phyloP scores from a whole-genome alignment of 2,329 filamentous ascomycete species.

The Trichoderma sp. region DNA sequence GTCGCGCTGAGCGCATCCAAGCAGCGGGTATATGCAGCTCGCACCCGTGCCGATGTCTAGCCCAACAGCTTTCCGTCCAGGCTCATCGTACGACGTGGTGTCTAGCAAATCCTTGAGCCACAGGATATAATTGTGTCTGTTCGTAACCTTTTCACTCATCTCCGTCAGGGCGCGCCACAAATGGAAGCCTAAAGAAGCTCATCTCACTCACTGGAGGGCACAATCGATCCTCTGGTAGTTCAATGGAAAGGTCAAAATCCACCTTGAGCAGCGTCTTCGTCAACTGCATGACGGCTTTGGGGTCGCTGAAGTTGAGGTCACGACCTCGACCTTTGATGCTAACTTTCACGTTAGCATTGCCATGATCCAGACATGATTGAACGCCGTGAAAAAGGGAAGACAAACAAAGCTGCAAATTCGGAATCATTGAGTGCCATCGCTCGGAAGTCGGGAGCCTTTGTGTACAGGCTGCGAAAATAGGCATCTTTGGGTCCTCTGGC shows the following conservation, averaged over 20 bases:
- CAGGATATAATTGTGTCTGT: slow-evolving; percentile 83
- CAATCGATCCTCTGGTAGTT: slow-evolving; percentile 74
- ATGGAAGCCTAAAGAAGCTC: background rate
- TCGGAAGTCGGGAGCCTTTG: slow-evolving; percentile 46
- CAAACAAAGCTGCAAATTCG: slow-evolving; percentile 46
- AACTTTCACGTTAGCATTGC: background rate
- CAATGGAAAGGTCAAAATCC: slow-evolving; percentile 72
- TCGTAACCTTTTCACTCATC: slow-evolving; percentile 49
- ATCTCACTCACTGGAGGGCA: slow-evolving; percentile 72
- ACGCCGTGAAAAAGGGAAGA: background rate
- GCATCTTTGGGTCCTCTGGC: slow-evolving; percentile 30
- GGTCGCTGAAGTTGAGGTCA: slow-evolving; percentile 79
- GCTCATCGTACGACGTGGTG: slow-evolving; percentile 58
- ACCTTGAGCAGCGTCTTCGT: slow-evolving; percentile 75
- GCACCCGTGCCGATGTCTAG: slow-evolving; percentile 90
- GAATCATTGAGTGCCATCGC: slow-evolving; percentile 45
- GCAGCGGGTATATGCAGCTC: slow-evolving; percentile 85
- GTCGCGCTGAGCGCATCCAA: slow-evolving; percentile 69
- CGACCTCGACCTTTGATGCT: slow-evolving; percentile 44
- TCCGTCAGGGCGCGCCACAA: background rate
- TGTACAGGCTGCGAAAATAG: slow-evolving; percentile 46
- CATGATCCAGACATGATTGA: background rate
- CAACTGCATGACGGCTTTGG: slow-evolving; percentile 73
- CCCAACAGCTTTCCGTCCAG: slow-evolving; percentile 60
- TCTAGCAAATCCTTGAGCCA: slow-evolving; percentile 86